phyloP scores from a whole-genome alignment of 2,329 filamentous ascomycete genomes.

The Sclerotinia borealis region DNA sequence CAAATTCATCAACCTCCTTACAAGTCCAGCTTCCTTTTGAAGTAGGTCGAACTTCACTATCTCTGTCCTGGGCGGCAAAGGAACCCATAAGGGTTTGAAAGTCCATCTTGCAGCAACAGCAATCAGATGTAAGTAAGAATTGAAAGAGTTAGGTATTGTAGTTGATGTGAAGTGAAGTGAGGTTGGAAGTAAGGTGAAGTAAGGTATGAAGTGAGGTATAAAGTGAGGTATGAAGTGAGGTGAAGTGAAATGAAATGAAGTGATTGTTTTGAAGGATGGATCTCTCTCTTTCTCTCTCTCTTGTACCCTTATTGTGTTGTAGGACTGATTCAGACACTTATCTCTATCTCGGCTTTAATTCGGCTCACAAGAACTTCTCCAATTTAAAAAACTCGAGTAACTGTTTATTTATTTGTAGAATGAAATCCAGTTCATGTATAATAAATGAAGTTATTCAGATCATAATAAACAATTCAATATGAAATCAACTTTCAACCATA shows the following conservation, averaged over 20 bases:
- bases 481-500: not conserved
- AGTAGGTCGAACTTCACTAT: not conserved
- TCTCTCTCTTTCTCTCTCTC: not conserved
- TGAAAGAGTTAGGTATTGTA: not conserved
- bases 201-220: too few relatives aligned
- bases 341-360: not conserved
- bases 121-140: not conserved
- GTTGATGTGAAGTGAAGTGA: not conserved
- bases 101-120: not conserved
- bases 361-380: not conserved
- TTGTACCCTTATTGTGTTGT: not conserved
- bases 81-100: not conserved
- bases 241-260: too few relatives aligned
- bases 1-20: slow-evolving; percentile 20
- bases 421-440: too few relatives aligned
- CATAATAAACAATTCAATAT: not conserved
- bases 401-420: too few relatives aligned
- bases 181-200: not conserved
- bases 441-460: too few relatives aligned
- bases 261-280: not conserved
- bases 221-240: too few relatives aligned
- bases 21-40: slow-evolving; percentile 4
- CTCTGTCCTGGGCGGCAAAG: not conserved
- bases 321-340: not conserved
- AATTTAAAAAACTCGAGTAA: not conserved